Percentiles rank a stretch among this genome's conserved stretches.
Conservation (phyloP, 2,329 filamentous ascomycete genomes). For the Pseudogymnoascus sp. region DNA sequence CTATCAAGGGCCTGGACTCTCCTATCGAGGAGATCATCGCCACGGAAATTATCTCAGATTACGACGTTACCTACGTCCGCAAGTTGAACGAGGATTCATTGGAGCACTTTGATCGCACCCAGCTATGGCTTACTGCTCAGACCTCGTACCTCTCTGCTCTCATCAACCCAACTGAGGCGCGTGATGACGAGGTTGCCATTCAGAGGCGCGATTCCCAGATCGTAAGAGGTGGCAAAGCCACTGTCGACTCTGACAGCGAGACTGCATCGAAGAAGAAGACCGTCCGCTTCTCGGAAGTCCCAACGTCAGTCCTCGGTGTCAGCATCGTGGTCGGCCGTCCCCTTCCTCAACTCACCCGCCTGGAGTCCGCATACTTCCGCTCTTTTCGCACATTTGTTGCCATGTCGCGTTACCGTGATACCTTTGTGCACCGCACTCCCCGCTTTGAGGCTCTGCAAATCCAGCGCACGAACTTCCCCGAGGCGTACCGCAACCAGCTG, state of each 20-base stretch:
- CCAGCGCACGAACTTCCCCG: slow-evolving; percentile 65
- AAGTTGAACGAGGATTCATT: slow-evolving; percentile 66
- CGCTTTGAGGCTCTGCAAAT: slow-evolving; percentile 87
- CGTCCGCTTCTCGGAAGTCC: slow-evolving; percentile 62
- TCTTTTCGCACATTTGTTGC: slow-evolving; percentile 73
- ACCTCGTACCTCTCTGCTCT: slow-evolving; percentile 67
- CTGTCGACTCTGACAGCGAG: slow-evolving; percentile 20
- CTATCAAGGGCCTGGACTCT: slow-evolving; percentile 31
- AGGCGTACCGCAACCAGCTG: slow-evolving; percentile 72
- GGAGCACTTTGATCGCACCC: slow-evolving; percentile 76
- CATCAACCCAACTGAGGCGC: slow-evolving; percentile 47
- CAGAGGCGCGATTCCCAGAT: slow-evolving; percentile 20
- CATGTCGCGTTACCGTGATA: slow-evolving; percentile 60
- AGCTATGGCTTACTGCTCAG: slow-evolving; percentile 79
- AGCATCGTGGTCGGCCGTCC: slow-evolving; percentile 35
- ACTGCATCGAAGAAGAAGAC: slow-evolving; percentile 58
- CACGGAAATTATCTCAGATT: slow-evolving; percentile 61
- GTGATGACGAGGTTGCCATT: slow-evolving; percentile 27
- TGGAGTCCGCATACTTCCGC: slow-evolving; percentile 79
- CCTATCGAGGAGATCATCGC: slow-evolving; percentile 47
- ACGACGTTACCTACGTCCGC: slow-evolving; percentile 67
- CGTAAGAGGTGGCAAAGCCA: slow-evolving; percentile 11
- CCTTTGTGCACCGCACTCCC: slow-evolving; percentile 76
- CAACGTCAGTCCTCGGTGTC: slow-evolving; percentile 12
- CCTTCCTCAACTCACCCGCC: slow-evolving; percentile 44